phyloP scores from a whole-genome alignment of 2,329 filamentous ascomycete genomes.

The Penicillium sp. region DNA sequence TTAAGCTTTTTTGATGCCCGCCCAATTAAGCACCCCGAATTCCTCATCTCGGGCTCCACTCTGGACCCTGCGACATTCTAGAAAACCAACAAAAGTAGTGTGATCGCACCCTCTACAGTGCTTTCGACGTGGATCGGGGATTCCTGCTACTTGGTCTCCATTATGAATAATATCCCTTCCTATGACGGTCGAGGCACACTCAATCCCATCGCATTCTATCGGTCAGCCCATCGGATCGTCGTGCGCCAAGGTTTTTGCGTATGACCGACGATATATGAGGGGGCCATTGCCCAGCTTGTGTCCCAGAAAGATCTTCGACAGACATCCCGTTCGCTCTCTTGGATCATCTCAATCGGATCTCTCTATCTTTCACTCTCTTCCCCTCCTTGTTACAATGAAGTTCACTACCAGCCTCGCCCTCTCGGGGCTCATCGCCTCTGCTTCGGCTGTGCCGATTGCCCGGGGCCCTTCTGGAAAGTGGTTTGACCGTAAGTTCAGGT shows the following conservation, averaged over 20 bases:
- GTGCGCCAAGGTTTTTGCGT: background rate
- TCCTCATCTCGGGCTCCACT: background rate
- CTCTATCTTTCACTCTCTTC: background rate
- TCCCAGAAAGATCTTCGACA: background rate
- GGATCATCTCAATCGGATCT: background rate
- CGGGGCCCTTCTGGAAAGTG: background rate
- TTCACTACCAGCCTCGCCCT: background rate
- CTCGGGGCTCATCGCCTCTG: constrained; percentile 1
- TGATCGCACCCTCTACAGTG: background rate
- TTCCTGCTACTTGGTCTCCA: background rate
- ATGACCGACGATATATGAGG: background rate
- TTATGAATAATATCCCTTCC: background rate
- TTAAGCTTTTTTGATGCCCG: background rate
- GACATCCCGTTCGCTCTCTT: background rate
- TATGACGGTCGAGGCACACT: background rate
- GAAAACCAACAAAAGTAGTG: background rate
- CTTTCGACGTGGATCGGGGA: background rate
- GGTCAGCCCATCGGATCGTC: background rate
- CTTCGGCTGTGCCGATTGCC: background rate
- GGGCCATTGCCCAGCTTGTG: background rate
- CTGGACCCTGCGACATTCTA: background rate
- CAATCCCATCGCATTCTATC: background rate
- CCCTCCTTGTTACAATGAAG: background rate
- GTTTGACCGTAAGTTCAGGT: background rate
- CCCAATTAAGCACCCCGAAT: background rate